Evolutionary conservation across 768 basidiomycete species (phyloP), one percentile per base, ranked within the genome.

Genomic region (Tremella fuciformis): DNA sequence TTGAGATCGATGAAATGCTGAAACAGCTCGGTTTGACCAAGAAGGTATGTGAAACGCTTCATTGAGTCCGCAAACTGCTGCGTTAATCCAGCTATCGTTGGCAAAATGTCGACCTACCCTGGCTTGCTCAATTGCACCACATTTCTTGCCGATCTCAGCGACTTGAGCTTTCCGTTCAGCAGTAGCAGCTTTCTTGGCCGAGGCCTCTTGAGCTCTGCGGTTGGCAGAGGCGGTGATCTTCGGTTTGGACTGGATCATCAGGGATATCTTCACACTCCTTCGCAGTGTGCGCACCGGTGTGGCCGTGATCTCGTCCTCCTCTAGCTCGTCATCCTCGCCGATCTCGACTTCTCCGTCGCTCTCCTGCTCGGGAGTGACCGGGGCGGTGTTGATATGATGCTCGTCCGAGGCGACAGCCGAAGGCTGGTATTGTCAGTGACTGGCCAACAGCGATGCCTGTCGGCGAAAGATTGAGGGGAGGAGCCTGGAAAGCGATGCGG

Each of bases 1-100:
- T 96, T 96, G 78, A 97, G 87, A 75, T 97, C 91, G 7, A 97
- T 89, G 73, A 98, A 98, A 77, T 98, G 94, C 67, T 91, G 91
- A 82, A 99, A 99, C 18, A 98, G 82, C 65, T 98, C 96, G 0
- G 94, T 98, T 76, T 99, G 93, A 8, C 96, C 96, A 1, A 99
- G 83, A n/a, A 98, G 84, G 77, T 97, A 98, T 1, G 89, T 89
- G 74, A 97, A 98, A 16, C 92, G 87, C 76, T 98, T 98, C 60
- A 97, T 89, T 9, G 92, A 90, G 71, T 97, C 93, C 18, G 89
- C 80, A 40, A 92, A 83, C 91, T 97, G 64, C 19, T 0, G 53
- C 46, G 38, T 60, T 22, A 57, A 51, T 48, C 13, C 4, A 7
- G 3, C 7, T 37, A 15, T 16, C 22, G 22, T 4, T 34, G 4